Percentiles rank a stretch among this genome's conserved stretches.
Evolutionary conservation across 805 yeast genomes (phyloP).

Genomic region (Yarrowia alimentaria): DNA sequence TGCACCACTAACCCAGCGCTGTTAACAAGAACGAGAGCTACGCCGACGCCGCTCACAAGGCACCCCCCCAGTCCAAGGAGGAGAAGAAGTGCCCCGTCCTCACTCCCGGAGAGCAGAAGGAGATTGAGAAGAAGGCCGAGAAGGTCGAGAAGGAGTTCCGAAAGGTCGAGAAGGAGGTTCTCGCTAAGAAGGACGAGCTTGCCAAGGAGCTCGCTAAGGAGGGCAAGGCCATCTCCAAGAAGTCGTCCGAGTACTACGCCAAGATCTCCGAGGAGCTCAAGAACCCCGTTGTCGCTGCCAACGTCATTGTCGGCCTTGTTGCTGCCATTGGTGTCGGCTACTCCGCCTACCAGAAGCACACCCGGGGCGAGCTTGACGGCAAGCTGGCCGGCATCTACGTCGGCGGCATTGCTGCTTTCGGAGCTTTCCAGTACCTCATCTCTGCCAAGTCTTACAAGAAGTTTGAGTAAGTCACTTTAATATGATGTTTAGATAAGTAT

Average conservation of each 20-base stretch:
- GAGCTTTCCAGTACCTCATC: constrained; percentile 27
- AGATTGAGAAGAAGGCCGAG: constrained; percentile 23
- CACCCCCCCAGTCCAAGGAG: constrained; percentile 22
- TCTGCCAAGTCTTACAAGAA: constrained; percentile 20
- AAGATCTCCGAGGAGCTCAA: constrained; percentile 29
- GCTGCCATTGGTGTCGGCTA: constrained; percentile 30
- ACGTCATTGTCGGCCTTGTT: constrained; percentile 30
- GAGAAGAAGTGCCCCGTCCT: constrained; percentile 18
- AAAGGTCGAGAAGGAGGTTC: constrained; percentile 36
- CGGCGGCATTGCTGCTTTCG: constrained; percentile 26
- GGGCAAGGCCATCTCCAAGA: constrained; percentile 32
- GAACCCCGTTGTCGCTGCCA: constrained; percentile 33
- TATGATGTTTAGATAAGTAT: no score
- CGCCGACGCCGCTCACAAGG: constrained; percentile 29
- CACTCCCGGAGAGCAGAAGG: constrained; percentile 24
- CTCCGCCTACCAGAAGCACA: constrained; percentile 28
- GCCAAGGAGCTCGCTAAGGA: constrained; percentile 35
- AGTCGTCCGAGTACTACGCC: constrained; percentile 18
- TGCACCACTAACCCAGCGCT: constrained; percentile 2
- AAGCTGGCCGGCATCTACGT: constrained; percentile 26
- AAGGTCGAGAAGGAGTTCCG: constrained; percentile 26
- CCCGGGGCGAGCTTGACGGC: constrained; percentile 22
- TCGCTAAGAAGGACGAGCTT: constrained; percentile 35
- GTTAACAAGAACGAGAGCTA: constrained; percentile 26
- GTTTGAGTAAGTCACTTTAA: constrained; percentile 13